Percentiles rank a stretch among this genome's conserved stretches.
Evolutionary conservation across 306 rosid species (phyloP).

Genomic region (Adenanthera pavonina): DNA sequence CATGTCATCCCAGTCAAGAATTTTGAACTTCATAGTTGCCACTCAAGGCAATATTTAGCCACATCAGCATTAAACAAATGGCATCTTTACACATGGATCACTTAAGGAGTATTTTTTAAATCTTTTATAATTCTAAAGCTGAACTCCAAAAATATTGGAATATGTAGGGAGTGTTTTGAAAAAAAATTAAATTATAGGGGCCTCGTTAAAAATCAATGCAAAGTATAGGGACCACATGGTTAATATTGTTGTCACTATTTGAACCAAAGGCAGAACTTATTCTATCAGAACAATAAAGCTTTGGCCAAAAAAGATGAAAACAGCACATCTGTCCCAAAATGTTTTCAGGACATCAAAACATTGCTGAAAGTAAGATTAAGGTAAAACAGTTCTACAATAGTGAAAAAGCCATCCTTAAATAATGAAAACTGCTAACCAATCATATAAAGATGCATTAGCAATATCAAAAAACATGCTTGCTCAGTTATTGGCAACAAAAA

Average conservation of each 20-base stretch:
- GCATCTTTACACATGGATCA: neutral
- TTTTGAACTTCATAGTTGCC: neutral
- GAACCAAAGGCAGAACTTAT: constrained; percentile 22
- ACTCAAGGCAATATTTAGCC: neutral
- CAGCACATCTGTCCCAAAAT: neutral
- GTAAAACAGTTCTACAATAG: neutral
- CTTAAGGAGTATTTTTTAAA: neutral
- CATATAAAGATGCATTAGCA: constrained; percentile 8
- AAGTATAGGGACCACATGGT: neutral
- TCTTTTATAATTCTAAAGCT: neutral
- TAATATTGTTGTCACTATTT: neutral
- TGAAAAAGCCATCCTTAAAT: neutral
- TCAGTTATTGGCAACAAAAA: neutral
- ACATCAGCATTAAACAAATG: neutral
- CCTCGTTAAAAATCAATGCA: neutral
- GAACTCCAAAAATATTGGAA: neutral
- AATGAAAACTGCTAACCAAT: constrained; percentile 10
- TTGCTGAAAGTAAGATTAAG: constrained; percentile 17
- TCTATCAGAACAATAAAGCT: neutral
- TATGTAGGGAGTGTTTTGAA: neutral
- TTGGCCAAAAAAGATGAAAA: constrained; percentile 8
- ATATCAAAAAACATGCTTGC: constrained; percentile 22
- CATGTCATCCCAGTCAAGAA: too few relatives aligned
- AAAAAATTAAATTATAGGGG: neutral
- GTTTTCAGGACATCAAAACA: constrained; percentile 27